Conservation (phyloP, 768 basidiomycete species). For the Boletales sp. region DNA sequence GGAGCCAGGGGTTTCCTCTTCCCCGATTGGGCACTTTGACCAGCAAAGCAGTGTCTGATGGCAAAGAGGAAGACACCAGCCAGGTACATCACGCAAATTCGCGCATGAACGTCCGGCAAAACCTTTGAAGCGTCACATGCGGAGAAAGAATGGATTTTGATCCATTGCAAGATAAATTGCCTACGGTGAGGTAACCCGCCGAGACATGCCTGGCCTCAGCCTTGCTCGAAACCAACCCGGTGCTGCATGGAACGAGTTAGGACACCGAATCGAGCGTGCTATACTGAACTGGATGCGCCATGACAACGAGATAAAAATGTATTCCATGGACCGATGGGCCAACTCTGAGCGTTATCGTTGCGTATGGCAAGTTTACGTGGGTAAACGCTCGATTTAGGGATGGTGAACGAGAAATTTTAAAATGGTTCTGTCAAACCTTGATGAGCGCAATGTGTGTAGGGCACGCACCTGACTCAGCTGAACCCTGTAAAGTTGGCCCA, state of each 20-base stretch:
- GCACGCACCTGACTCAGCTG: no score
- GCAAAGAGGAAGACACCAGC: slow-evolving; percentile 15
- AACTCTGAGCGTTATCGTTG: slow-evolving; percentile 10
- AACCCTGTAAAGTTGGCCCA: no score
- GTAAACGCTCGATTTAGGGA: slow-evolving; percentile 13
- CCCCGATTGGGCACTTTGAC: slow-evolving; percentile 4
- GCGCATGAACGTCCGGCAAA: slow-evolving; percentile 6
- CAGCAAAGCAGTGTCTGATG: slow-evolving; percentile 8
- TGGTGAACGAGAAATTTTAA: slow-evolving; percentile 18
- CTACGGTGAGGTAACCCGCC: neutral
- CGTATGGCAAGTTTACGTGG: slow-evolving; percentile 21
- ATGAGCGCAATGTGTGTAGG: slow-evolving; percentile 18
- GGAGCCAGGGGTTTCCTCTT: neutral
- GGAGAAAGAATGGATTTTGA: slow-evolving; percentile 5
- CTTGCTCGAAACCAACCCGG: no score
- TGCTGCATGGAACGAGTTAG: no score
- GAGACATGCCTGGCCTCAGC: no score
- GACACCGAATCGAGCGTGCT: no score
- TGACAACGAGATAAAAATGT: slow-evolving; percentile 20
- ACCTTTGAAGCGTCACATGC: slow-evolving; percentile 14
- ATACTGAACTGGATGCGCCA: slow-evolving; percentile 1
- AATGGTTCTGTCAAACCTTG: slow-evolving; percentile 27
- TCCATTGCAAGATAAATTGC: neutral
- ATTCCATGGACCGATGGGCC: neutral
- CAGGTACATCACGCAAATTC: slow-evolving; percentile 20